Base-by-base conservation (phyloP, 768 basidiomycete genomes). In the Lactifluus hygrophoroides region DNA sequence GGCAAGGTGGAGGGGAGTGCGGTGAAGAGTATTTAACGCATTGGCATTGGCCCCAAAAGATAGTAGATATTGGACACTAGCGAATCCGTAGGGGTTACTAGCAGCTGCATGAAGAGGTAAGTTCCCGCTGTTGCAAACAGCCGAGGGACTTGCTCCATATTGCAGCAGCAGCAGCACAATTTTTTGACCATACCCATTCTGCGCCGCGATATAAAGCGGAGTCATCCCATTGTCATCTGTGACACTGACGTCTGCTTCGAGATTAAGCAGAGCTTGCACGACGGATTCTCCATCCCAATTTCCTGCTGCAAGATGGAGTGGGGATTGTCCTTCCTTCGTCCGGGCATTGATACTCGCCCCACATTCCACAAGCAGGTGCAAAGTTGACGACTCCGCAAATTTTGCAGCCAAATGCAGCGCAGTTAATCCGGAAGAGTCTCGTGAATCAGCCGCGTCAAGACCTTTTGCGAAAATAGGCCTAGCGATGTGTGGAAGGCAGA, bases 361-460 rank as follows among this genome's bases (percentile, higher is more conserved):
- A 21, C 14, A 38, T 17, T 56, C 55, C 13, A 56, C 35, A 42
- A 49, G 55, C 10, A 38, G 37, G 27, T 25, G 40, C 17, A 47
- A 16, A 48, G 55, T 48, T 16, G 28, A n/a, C 11, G 25, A 35
- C 27, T 49, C 55, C 21, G 55, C 55, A 5, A 47, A 48, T 40
- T 48, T 40, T 5, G 55, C 46, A 21, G 55, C 44, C 55, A 10
- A 48, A 19, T 56, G 55, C 2, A 56, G 46, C 8, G 55, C 55
- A 19, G 45, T 47, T 19, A 38, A n/a, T 21, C 55, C 47, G 14
- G 17, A 14, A 5, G 35, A 45, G 46, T 17, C 44, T 10, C 28
- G 25, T 5, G 23, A 25, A 16, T 49, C 47, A 2, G 32, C 21
- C 2, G 45, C 35, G 37, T 56, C 51, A n/a, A 51, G 44, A n/a